These are phyloP conservation scores for Westerdykella ornata DNA, from an alignment of 2,329 filamentous ascomycete genomes.

Conservation along the genomic window DNA sequence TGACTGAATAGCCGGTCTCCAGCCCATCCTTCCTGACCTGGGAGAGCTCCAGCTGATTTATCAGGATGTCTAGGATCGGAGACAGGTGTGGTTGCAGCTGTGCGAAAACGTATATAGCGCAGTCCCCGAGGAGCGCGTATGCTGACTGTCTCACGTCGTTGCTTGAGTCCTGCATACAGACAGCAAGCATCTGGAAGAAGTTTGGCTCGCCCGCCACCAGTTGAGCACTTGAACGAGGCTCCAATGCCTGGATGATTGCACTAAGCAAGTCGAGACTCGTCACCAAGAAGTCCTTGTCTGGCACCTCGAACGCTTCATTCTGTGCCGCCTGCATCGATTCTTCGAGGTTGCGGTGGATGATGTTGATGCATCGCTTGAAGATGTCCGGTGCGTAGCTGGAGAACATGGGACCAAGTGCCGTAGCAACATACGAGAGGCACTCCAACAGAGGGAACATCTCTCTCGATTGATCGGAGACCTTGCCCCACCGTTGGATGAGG, in stretches of 20 bases:
- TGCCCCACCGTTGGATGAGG: conserved; percentile 79
- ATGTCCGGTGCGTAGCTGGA: conserved; percentile 79
- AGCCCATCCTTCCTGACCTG: conserved; percentile 68
- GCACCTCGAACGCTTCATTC: conserved; percentile 64
- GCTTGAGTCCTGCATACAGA: conserved; percentile 85
- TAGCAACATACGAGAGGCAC: conserved; percentile 88
- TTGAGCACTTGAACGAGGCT: conserved; percentile 63
- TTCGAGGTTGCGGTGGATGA: conserved; percentile 87
- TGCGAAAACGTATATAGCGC: conserved; percentile 82
- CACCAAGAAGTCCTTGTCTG: conserved; percentile 94
- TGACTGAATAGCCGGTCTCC: conserved; percentile 79
- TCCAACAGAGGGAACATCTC: conserved; percentile 95
- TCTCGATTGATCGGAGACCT: conserved; percentile 77
- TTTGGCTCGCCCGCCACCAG: conserved; percentile 69
- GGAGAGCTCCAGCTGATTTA: conserved; percentile 73
- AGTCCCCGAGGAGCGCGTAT: conserved; percentile 90
- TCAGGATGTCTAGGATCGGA: conserved; percentile 70
- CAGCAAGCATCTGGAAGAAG: conserved; percentile 83
- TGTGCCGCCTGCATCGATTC: conserved; percentile 64
- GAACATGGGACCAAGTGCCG: conserved; percentile 75
- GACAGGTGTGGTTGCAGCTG: conserved; percentile 69
- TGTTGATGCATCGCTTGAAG: conserved; percentile 79
- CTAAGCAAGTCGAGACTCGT: conserved; percentile 91
- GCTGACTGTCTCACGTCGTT: conserved; percentile 95
- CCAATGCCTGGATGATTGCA: conserved; percentile 84